Conservation (phyloP, 306 rosid genomes). For the Castanopsis chinensis region DNA sequence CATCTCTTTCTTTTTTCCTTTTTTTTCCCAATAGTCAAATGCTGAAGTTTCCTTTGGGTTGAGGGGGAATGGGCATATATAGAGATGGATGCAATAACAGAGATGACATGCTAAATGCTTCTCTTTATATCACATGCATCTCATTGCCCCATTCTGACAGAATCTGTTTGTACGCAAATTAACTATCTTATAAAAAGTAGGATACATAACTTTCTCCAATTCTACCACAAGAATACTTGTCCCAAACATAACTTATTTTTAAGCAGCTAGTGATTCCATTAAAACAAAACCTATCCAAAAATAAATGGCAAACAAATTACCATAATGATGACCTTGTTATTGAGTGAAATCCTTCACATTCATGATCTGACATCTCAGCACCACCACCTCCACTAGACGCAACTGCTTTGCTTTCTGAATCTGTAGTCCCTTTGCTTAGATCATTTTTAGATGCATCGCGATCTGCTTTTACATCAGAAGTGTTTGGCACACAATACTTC, state of each 20-base stretch:
- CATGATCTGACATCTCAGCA: constrained; percentile 49
- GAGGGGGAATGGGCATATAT: no score
- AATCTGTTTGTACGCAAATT: no score
- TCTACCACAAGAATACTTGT: no score
- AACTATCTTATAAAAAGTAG: no score
- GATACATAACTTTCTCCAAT: no score
- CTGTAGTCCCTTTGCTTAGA: constrained; percentile 33
- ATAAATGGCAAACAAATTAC: constrained; percentile 48
- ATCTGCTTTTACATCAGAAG: constrained; percentile 40
- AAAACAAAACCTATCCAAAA: neutral
- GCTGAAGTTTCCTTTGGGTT: neutral
- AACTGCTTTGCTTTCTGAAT: constrained; percentile 53
- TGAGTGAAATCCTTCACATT: constrained; percentile 41
- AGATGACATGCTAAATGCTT: no score
- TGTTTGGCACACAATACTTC: constrained; percentile 56
- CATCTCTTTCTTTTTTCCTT: neutral
- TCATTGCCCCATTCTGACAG: no score
- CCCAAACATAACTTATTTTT: neutral
- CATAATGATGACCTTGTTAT: constrained; percentile 72
- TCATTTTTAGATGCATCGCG: constrained; percentile 40
- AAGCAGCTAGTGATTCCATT: neutral
- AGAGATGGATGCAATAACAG: no score
- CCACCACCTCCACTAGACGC: constrained; percentile 69
- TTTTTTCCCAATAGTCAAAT: neutral
- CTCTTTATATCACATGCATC: no score